Evolutionary conservation across 192 early-diverging fungal species (phyloP), one percentile per base, ranked within the genome.

Genomic region (Phlyctochytrium bullatum): DNA sequence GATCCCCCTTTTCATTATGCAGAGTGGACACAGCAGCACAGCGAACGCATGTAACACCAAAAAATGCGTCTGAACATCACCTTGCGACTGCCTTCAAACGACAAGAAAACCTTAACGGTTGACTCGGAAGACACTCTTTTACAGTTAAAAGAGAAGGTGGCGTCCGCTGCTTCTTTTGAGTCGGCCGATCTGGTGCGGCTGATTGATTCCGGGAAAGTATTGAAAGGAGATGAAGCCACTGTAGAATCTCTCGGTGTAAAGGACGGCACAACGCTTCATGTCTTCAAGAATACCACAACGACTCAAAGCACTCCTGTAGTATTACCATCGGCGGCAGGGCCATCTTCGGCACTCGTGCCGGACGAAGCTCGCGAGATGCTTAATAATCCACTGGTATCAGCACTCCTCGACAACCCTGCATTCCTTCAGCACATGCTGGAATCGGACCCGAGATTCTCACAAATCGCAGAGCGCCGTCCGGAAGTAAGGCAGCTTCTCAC

Each of bases 361-460:
- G 72, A 50, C 30, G 27, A 23, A 3, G 64, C 62, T 28, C 30
- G 31, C 1, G 57, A 53, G 14, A 64, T 64, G 58, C 23, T 68
- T 36, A 56, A 62, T 52, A 73, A 73, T 36, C 66, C 72, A 12
- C 62, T 68, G 65, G 62, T 67, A 60, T 59, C 47, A 27, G 59
- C 65, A 24, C 50, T 68, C 16, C 40, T 73, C 34, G 61, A 73
- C 12, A 75, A 75, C 68, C 73, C 73, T 3, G 34, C 65, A 3
- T 34, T 75, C 10, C 72, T 75, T 62, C 62, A 60, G 30, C 20
- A 52, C 20, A 75, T 75, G 35, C 47, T 75, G 68, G 52, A 75
- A 56, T 52, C 68, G 12, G 73, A 75, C 52, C 73, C 73, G 25
- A 61, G 67, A 20, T 64, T 75, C 52, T 14, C 33, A 14, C 61